Conservation (phyloP, 2,329 filamentous ascomycete species). For the Colletotrichum tabaci region DNA sequence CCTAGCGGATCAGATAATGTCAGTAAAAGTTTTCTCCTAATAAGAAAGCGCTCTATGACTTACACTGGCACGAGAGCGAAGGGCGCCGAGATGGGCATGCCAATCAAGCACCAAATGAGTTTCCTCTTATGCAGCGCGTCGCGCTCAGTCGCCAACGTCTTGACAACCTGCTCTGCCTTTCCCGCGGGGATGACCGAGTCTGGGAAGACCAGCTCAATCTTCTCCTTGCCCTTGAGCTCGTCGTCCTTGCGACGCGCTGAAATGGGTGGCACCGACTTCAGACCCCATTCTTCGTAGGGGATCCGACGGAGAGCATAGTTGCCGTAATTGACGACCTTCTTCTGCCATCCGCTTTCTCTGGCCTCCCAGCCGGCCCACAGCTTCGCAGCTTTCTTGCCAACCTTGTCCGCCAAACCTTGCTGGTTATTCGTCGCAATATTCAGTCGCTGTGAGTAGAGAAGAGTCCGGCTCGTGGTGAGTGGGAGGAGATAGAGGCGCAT, state of each 20-base stretch:
- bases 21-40: conserved; percentile 8
- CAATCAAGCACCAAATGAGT: conserved; percentile 85
- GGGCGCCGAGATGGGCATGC: conserved; percentile 87
- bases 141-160: conserved; percentile 82
- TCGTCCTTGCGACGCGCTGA: conserved; percentile 76
- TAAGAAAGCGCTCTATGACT: conserved; percentile 53
- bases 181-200: conserved; percentile 75
- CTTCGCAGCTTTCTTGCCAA: conserved; percentile 78
- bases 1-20: conserved; percentile 58
- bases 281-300: conserved; percentile 96
- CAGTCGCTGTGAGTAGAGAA: conserved; percentile 91
- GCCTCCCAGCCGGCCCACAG: conserved; percentile 92
- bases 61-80: conserved; percentile 90
- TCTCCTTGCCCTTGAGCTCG: conserved; percentile 73
- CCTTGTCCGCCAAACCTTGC: conserved; percentile 75
- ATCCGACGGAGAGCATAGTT: conserved; percentile 90
- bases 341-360: conserved; percentile 89
- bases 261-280: conserved; percentile 93
- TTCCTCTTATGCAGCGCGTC: conserved; percentile 82
- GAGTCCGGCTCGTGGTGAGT: conserved; percentile 89
- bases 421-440: conserved; percentile 68
- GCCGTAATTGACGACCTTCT: conserved; percentile 86
- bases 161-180: conserved; percentile 76
- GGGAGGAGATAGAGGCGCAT: conserved; percentile 97
- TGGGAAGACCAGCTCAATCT: conserved; percentile 84